Evolutionary conservation across 1,284 basidiomycete genomes (phyloP).

Genomic region (Fomitopsis schrenkii): DNA sequence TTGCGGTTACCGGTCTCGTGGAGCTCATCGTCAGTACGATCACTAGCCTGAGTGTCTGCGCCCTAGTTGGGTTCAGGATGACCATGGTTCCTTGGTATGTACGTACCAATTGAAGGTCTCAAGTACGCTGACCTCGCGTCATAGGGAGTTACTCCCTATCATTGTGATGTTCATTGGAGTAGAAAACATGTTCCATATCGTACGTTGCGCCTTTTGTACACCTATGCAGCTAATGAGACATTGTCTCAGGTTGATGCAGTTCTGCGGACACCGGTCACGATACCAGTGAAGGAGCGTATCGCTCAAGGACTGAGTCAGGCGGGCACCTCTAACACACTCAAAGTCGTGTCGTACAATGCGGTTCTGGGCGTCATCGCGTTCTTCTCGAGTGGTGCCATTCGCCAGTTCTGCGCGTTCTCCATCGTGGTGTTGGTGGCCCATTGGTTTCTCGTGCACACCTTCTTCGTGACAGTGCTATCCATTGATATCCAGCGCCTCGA

Average conservation of each 20-base stretch:
- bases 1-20: constrained; percentile 91
- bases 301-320: constrained; percentile 85
- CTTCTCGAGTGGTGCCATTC: constrained; percentile 77
- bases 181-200: constrained; percentile 96
- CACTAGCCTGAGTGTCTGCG: constrained; percentile 89
- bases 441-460: constrained; percentile 93
- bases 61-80: constrained; percentile 78
- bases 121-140: constrained; percentile 4
- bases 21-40: constrained; percentile 91
- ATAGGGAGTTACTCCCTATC: constrained; percentile 83
- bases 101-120: constrained; percentile 4
- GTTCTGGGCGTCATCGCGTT: constrained; percentile 80
- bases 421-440: constrained; percentile 93
- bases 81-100: constrained; percentile 84
- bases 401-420: constrained; percentile 92
- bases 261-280: constrained; percentile 82
- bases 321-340: constrained; percentile 89
- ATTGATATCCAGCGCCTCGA: constrained; percentile 91
- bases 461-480: constrained; percentile 86
- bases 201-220: constrained; percentile 34
- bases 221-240: constrained; percentile 1
- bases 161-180: constrained; percentile 95
- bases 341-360: constrained; percentile 84
- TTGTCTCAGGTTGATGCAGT: constrained; percentile 77
- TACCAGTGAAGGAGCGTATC: constrained; percentile 91